These are phyloP conservation scores for Coccinonectria pachysandricola DNA, from an alignment of 2,329 filamentous ascomycete genomes.

Conservation along the genomic window DNA sequence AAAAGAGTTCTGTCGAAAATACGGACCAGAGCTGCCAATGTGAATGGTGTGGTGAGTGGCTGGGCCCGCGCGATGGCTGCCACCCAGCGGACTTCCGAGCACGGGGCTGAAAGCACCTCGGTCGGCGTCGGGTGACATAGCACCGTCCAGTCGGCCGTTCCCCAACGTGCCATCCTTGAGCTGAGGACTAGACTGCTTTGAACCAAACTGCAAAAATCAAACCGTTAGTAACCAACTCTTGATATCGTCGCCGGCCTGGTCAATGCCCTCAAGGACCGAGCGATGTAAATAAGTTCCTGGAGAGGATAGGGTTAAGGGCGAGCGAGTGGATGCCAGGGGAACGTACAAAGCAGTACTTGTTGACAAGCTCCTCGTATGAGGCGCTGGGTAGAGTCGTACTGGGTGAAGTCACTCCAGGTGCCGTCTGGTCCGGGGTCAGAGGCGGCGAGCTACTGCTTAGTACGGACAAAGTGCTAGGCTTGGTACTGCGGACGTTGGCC, in stretches of 20 bases:
- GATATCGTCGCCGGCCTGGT: conserved; percentile 9
- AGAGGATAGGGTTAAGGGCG: conserved; percentile 11
- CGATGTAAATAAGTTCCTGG: conserved; percentile 8
- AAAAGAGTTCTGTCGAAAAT: conserved; percentile 10
- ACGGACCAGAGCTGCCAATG: conserved; percentile 6
- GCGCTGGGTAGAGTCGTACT: conserved; percentile 60
- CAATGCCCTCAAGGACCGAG: conserved; percentile 10
- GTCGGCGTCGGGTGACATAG: conserved; percentile 4
- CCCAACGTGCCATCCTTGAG: conserved; percentile 38
- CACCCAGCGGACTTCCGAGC: conserved; percentile 8
- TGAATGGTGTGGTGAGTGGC: conserved; percentile 34
- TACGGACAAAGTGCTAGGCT: conserved; percentile 15
- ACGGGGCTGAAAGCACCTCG: conserved; percentile 6
- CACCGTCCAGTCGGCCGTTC: conserved; percentile 28
- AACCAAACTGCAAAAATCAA: conserved; percentile 44
- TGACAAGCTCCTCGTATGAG: conserved; percentile 92
- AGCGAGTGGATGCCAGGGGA: conserved; percentile 31
- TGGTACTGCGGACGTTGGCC: conserved; percentile 26
- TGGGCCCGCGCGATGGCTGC: conserved; percentile 23
- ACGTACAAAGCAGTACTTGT: conserved; percentile 99
- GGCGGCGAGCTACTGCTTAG: conserved; percentile 11
- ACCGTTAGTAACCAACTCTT: conserved; percentile 30
- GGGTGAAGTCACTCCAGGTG: conserved; percentile 41
- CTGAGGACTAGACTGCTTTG: conserved; percentile 44
- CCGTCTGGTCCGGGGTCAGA: conserved; percentile 8